These are phyloP conservation scores for Penicillium sp. DNA, from an alignment of 2,329 filamentous ascomycete genomes.

Conservation along the genomic window DNA sequence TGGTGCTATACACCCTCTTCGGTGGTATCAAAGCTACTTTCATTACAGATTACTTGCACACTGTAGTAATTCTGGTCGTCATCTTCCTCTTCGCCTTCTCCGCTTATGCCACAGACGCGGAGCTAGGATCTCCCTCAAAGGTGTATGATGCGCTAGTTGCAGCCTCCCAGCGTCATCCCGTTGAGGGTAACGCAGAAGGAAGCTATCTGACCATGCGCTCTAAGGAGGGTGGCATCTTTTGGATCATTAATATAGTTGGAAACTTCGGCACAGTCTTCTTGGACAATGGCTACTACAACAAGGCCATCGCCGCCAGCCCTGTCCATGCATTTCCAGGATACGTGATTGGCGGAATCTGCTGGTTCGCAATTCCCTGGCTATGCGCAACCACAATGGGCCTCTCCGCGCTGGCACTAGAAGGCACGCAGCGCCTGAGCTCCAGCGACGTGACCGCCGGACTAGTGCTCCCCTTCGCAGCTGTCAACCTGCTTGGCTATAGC, in stretches of 20 bases:
- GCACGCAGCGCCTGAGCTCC: conserved; percentile 67
- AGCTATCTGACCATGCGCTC: conserved; percentile 86
- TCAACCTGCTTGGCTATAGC: conserved; percentile 76
- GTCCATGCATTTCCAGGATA: conserved; percentile 86
- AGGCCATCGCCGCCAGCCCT: conserved; percentile 83
- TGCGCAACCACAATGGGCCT: conserved; percentile 86
- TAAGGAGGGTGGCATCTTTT: conserved; percentile 79
- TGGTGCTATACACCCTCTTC: conserved; percentile 73
- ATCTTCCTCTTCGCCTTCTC: conserved; percentile 83
- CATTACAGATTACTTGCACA: conserved; percentile 82
- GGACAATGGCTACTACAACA: conserved; percentile 88
- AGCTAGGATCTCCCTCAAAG: conserved; percentile 69
- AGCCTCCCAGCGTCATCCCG: conserved; percentile 67
- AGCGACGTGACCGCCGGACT: conserved; percentile 78
- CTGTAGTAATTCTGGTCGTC: conserved; percentile 69
- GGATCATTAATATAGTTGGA: conserved; percentile 81
- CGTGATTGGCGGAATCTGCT: conserved; percentile 77
- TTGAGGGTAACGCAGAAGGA: conserved; percentile 74
- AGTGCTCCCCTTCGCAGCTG: conserved; percentile 79
- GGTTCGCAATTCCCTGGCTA: conserved; percentile 92
- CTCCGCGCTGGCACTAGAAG: conserved; percentile 74
- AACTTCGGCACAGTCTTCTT: conserved; percentile 67
- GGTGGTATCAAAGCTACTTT: conserved; percentile 84
- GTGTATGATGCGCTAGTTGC: conserved; percentile 76
- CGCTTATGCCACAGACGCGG: conserved; percentile 69